Evolutionary conservation across 2,329 filamentous ascomycete species (phyloP).

Genomic region (Thermothelomyces thermophilus): DNA sequence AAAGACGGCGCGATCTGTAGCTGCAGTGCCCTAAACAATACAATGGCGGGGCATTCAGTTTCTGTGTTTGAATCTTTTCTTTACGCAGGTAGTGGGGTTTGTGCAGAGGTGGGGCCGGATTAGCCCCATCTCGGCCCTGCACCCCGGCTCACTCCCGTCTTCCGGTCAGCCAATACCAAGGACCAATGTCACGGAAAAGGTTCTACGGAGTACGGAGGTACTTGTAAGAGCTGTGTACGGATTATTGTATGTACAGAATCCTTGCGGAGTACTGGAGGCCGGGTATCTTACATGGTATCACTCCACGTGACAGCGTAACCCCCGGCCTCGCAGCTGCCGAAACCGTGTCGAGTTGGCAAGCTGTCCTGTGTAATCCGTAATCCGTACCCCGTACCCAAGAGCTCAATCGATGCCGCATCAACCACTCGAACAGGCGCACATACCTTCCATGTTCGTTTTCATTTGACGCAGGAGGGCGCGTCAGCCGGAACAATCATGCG

Average conservation of each 20-base stretch:
- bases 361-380: no score
- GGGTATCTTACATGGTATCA: no score
- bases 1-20: not conserved
- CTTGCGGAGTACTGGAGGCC: no score
- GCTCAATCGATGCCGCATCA: not conserved
- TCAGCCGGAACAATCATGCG: conserved; percentile 36
- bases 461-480: not conserved
- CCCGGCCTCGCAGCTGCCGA: conserved; percentile 16
- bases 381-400: conserved; percentile 4
- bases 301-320: conserved; percentile 6
- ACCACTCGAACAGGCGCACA: not conserved
- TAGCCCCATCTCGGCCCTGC: not conserved
- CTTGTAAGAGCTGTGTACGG: no score
- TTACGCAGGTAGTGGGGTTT: not conserved
- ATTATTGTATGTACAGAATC: no score
- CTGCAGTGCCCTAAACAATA: no score
- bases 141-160: not conserved
- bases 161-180: no score
- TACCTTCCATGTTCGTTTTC: conserved; percentile 8
- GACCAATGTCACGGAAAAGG: no score
- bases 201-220: no score
- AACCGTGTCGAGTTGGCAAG: conserved; percentile 20
- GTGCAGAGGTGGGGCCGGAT: not conserved
- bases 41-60: not conserved
- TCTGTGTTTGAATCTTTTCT: not conserved